Percentiles rank a stretch among this genome's conserved stretches.
phyloP scores from a whole-genome alignment of 352 stramenopile genomes.

The Pythium biforme region DNA sequence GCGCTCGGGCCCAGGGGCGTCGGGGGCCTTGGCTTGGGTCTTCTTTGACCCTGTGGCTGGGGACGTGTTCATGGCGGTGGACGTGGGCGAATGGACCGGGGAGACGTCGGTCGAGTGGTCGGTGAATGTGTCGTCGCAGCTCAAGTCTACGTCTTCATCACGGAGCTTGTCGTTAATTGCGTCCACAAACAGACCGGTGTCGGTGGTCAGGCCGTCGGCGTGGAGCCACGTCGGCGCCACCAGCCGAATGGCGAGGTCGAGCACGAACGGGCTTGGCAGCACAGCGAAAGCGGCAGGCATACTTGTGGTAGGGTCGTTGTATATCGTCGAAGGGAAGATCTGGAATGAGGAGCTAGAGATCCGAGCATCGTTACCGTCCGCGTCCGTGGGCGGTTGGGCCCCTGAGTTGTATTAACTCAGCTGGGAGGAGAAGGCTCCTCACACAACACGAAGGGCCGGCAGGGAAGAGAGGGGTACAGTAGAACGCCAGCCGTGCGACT shows the following conservation, averaged over 20 bases:
- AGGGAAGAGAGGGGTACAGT: neutral
- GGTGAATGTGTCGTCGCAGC: conserved; percentile 7
- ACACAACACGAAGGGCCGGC: too few species aligned
- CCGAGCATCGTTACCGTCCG: neutral
- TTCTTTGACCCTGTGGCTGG: neutral
- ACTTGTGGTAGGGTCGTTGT: conserved; percentile 5
- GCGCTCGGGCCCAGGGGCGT: neutral
- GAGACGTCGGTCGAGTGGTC: conserved; percentile 5
- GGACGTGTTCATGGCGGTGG: conserved; percentile 1
- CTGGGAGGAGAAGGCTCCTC: too few species aligned
- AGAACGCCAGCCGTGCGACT: neutral
- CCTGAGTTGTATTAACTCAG: neutral
- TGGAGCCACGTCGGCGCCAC: neutral
- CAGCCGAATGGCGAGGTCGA: neutral
- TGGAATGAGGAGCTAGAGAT: conserved; percentile 6
- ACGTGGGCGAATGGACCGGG: neutral
- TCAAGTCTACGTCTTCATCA: conserved; percentile 18
- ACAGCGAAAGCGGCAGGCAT: conserved; percentile 3
- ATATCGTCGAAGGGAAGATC: neutral
- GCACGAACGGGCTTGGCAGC: conserved; percentile 3
- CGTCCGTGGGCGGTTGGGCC: too few species aligned
- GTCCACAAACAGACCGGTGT: neutral
- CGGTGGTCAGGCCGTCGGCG: neutral
- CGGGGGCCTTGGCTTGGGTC: neutral
- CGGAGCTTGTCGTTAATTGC: conserved; percentile 13